Percentiles rank a stretch among this genome's conserved stretches.
phyloP scores from a whole-genome alignment of 345 rosid species.

The Eucalyptus melliodora region DNA sequence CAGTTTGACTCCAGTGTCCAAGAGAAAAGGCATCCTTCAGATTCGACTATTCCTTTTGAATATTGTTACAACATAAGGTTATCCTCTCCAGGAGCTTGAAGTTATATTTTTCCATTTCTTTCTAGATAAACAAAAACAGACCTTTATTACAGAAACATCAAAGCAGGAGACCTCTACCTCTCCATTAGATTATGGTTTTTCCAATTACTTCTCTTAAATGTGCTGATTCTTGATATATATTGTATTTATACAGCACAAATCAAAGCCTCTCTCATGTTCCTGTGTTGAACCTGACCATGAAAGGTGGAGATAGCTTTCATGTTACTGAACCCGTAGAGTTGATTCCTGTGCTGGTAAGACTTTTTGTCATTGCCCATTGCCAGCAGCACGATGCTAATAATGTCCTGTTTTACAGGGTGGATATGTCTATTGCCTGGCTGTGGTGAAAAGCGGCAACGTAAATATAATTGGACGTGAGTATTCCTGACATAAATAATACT shows the following conservation, averaged over 20 bases:
- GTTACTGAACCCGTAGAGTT: slow-evolving; percentile 38
- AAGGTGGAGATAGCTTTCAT: slow-evolving; percentile 51
- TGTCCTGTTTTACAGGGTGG: slow-evolving; percentile 21
- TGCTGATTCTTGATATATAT: neutral
- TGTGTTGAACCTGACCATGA: slow-evolving; percentile 54
- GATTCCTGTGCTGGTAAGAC: slow-evolving; percentile 20
- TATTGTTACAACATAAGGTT: slow-evolving; percentile 73
- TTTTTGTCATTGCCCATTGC: neutral
- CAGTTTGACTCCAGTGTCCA: slow-evolving; percentile 57
- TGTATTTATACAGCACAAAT: slow-evolving; percentile 15
- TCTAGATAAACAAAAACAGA: slow-evolving; percentile 8
- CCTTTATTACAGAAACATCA: neutral
- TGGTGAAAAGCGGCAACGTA: slow-evolving; percentile 51
- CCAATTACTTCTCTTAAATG: neutral
- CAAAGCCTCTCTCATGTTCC: slow-evolving; percentile 25
- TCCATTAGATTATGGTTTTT: neutral
- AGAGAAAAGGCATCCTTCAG: slow-evolving; percentile 29
- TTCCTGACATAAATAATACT: neutral
- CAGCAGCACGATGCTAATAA: neutral
- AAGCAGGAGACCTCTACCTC: neutral
- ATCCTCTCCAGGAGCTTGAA: neutral
- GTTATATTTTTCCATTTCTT: neutral
- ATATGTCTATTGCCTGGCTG: slow-evolving; percentile 48
- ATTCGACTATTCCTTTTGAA: slow-evolving; percentile 46
- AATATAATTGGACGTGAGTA: slow-evolving; percentile 93